Evolutionary conservation across 495 filamentous ascomycete genomes (phyloP).

Genomic region (Jackrogersella minutella): DNA sequence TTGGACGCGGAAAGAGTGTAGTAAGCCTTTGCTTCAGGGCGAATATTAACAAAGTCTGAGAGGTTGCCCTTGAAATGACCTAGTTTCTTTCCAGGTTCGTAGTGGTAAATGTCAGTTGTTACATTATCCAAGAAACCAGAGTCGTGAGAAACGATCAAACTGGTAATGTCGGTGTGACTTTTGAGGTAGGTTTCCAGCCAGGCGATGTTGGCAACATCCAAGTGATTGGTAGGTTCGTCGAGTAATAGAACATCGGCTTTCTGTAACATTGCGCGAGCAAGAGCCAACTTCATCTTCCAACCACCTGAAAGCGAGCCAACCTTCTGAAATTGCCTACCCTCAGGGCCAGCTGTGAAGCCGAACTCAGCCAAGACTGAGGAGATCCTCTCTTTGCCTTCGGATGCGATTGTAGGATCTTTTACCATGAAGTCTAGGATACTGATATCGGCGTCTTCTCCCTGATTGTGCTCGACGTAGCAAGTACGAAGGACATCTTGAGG

Average conservation of each 20-base stretch:
- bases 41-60: conserved; percentile 86
- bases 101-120: conserved; percentile 99
- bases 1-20: conserved; percentile 93
- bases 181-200: conserved; percentile 97
- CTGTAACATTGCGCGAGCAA: conserved; percentile 96
- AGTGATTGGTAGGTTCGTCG: conserved; percentile 98
- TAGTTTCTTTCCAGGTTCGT: conserved; percentile 93
- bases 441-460: conserved; percentile 94
- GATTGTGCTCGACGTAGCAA: conserved; percentile 99
- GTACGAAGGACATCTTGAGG: conserved; percentile 88
- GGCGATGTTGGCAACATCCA: conserved; percentile 94
- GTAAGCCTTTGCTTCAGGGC: conserved; percentile 97
- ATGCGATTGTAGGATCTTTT: conserved; percentile 81
- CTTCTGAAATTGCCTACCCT: conserved; percentile 83
- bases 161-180: conserved; percentile 94
- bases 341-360: conserved; percentile 88
- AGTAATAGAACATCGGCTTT: conserved; percentile 93
- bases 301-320: conserved; percentile 97
- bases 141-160: conserved; percentile 97
- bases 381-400: conserved; percentile 80
- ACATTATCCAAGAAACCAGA: conserved; percentile 96
- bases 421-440: conserved; percentile 91
- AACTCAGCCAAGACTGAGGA: conserved; percentile 85
- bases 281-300: conserved; percentile 99
- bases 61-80: conserved; percentile 95